A percentile compares a stretch with the other conserved stretches of the same genome.
These are phyloP conservation scores for Erythrobasidium yunnanense DNA, from an alignment of 768 basidiomycete species.

Conservation along the genomic window DNA sequence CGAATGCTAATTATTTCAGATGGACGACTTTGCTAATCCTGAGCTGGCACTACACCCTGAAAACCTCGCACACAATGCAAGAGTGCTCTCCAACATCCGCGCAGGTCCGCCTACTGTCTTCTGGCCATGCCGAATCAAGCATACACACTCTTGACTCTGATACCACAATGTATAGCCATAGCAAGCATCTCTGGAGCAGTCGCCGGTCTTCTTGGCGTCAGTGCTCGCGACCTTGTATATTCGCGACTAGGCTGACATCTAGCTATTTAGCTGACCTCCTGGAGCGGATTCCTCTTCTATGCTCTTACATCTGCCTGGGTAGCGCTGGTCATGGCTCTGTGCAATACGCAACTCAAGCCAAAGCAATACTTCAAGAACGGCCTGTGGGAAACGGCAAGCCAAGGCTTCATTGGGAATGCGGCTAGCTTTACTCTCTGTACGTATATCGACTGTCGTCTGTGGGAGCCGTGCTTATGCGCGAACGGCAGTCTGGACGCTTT, in stretches of 20 bases:
- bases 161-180: neutral
- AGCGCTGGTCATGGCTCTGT: neutral
- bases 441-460: neutral
- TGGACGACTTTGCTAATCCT: neutral
- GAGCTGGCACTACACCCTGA: neutral
- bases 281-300: constrained; percentile 22
- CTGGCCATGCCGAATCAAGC: neutral
- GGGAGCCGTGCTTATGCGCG: neutral
- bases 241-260: neutral
- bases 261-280: constrained; percentile 12
- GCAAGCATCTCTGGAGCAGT: constrained; percentile 8
- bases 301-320: neutral
- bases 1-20: too few species aligned
- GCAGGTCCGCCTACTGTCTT: neutral
- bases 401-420: constrained; percentile 12
- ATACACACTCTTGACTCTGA: neutral
- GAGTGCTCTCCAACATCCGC: constrained; percentile 10
- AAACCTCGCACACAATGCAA: constrained; percentile 16
- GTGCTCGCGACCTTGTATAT: neutral
- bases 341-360: constrained; percentile 12
- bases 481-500: constrained; percentile 21
- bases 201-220: constrained; percentile 11
- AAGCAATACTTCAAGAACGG: constrained; percentile 6
- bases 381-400: constrained; percentile 1
- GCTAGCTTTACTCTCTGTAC: neutral